Percentiles rank a stretch among this genome's conserved stretches.
Evolutionary conservation across 306 rosid species (phyloP).

Genomic region (cucumber (Cucumis sativus)): DNA sequence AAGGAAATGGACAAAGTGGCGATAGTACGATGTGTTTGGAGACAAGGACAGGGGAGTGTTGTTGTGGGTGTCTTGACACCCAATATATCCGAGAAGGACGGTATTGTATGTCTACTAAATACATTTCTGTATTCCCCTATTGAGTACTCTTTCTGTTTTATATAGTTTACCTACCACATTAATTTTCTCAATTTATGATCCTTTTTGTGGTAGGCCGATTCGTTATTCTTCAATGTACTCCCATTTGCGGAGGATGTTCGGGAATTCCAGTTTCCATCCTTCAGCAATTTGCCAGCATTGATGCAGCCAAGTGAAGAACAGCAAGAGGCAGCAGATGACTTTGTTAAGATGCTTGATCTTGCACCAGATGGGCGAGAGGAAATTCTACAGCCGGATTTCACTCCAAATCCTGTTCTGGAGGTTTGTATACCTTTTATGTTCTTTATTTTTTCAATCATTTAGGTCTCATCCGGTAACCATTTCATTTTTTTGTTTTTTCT

Average conservation of each 20-base stretch:
- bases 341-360: constrained; percentile 62
- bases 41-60: constrained; percentile 62
- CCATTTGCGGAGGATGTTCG: constrained; percentile 88
- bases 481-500: no score
- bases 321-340: constrained; percentile 68
- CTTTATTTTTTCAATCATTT: neutral
- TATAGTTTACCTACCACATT: constrained; percentile 5
- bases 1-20: constrained; percentile 77
- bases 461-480: no score
- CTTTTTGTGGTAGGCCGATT: constrained; percentile 56
- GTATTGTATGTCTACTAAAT: constrained; percentile 43
- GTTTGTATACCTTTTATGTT: constrained; percentile 42
- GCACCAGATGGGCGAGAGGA: constrained; percentile 56
- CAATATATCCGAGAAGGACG: constrained; percentile 42
- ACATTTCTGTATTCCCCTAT: neutral
- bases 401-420: constrained; percentile 80
- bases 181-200: constrained; percentile 12
- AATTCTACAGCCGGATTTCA: constrained; percentile 57
- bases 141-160: neutral
- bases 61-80: constrained; percentile 74
- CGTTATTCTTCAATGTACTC: constrained; percentile 72
- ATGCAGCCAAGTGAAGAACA: constrained; percentile 62
- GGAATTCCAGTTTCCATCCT: constrained; percentile 80
- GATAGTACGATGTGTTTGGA: constrained; percentile 81
- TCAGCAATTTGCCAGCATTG: constrained; percentile 42